Evolutionary conservation across 2,329 filamentous ascomycete species (phyloP).

Genomic region (Epichloe sp.): DNA sequence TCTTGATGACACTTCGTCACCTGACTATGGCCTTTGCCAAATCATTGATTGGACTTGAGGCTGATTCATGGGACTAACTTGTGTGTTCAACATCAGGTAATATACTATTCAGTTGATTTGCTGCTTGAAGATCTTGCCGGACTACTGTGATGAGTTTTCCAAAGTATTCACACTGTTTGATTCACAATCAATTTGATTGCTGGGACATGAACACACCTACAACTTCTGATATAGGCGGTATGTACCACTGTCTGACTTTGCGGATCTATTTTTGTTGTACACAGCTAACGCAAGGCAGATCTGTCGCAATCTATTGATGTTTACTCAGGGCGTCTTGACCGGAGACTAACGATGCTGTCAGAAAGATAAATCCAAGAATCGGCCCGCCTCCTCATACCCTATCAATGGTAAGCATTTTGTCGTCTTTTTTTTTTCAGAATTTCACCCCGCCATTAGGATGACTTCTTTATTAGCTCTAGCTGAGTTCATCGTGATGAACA

Average conservation of each 20-base stretch:
- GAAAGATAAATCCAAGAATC: not conserved
- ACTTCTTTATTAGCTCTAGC: slow-evolving; percentile 33
- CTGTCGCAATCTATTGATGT: not conserved
- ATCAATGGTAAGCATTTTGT: not conserved
- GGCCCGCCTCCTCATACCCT: not conserved
- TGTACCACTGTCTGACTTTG: not conserved
- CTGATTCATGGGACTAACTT: slow-evolving; percentile 16
- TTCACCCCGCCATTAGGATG: slow-evolving; percentile 31
- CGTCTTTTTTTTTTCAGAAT: not conserved
- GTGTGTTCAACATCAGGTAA: slow-evolving; percentile 13
- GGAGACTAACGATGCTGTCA: not conserved
- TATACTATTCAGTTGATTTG: slow-evolving; percentile 17
- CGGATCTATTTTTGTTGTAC: not conserved
- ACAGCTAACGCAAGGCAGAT: not conserved
- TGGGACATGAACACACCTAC: slow-evolving; percentile 39
- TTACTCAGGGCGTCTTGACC: not conserved
- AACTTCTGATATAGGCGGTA: slow-evolving; percentile 39
- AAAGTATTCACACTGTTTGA: slow-evolving; percentile 51
- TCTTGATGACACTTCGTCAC: slow-evolving; percentile 56
- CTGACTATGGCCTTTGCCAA: slow-evolving; percentile 33
- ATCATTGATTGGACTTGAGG: slow-evolving; percentile 8
- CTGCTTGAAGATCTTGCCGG: not conserved
- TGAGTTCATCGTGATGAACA: slow-evolving; percentile 45
- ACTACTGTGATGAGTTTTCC: slow-evolving; percentile 33
- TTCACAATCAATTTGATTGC: slow-evolving; percentile 22